phyloP scores from a whole-genome alignment of 495 filamentous ascomycete genomes.

The Aspergillus cristatus region DNA sequence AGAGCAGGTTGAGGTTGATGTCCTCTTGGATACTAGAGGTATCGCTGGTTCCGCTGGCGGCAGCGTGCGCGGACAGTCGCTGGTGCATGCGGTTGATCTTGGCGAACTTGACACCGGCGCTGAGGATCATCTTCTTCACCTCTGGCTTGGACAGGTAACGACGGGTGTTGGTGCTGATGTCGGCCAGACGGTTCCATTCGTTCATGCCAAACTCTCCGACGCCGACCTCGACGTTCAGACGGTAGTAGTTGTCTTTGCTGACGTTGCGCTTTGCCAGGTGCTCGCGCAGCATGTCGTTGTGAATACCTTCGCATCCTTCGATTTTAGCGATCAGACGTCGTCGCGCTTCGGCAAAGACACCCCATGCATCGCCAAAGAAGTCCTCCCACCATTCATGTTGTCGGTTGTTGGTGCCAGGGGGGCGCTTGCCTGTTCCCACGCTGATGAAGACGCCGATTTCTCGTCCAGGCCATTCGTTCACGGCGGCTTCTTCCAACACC shows the following conservation, averaged over 20 bases:
- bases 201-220: constrained; percentile 99
- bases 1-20: constrained; percentile 1
- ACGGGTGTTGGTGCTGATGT: constrained; percentile 86
- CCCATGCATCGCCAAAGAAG: constrained; percentile 61
- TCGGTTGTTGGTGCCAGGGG: constrained; percentile 55
- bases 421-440: constrained; percentile 85
- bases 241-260: constrained; percentile 85
- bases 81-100: constrained; percentile 66
- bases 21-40: constrained; percentile 1
- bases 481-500: constrained; percentile 77
- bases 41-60: constrained; percentile 7
- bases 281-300: constrained; percentile 71
- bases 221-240: constrained; percentile 93
- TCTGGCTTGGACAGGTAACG: constrained; percentile 68
- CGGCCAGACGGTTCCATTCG: constrained; percentile 86
- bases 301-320: constrained; percentile 88
- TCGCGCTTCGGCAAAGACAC: constrained; percentile 85
- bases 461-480: constrained; percentile 91
- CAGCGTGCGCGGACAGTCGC: constrained; percentile 33
- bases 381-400: constrained; percentile 85
- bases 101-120: constrained; percentile 72
- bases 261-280: constrained; percentile 69
- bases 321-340: constrained; percentile 78
- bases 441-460: constrained; percentile 85
- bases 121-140: constrained; percentile 64